Evolutionary conservation across 176 grass and related monocot species (phyloP), one percentile per base, ranked within the genome.

Genomic region (Otatea glauca): DNA sequence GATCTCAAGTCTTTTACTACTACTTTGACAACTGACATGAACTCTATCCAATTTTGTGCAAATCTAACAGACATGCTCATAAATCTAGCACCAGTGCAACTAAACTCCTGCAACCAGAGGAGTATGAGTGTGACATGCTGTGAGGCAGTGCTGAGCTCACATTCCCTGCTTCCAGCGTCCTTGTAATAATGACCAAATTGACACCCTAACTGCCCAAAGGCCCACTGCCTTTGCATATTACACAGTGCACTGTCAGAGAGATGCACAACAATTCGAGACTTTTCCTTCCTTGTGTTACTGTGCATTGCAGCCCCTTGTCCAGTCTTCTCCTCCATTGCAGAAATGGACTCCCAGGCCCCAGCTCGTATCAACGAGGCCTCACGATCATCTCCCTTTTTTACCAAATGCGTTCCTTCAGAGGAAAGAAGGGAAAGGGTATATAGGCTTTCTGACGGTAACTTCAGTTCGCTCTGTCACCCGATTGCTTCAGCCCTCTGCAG

Each of bases 351-450:
- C n/a, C n/a, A n/a, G 29, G 29, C 29, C 1, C 29, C 1, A 29
- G 29, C 29, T 29, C 29, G 29, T 29, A 5, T 4, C 24, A 61
- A 61, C 12, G 58, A 60, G 56, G 56, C n/a, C 35, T 37, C 35
- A 60, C 9, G 58, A 60, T 67, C 32, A 9, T 16, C 65, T 67
- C 35, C 32, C 18, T 54, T 4, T 37, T 11, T 56, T 75, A 56
- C 72, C 72, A 56, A 75, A 64, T 83, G 54, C 43, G 74, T 75
- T 45, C 21, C 44, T 20, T 84, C 18, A 20, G 29, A 84, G 70
- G 81, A 75, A 65, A 4, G 35, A 2, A 37, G 4, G 42, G 50
- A 2, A 23, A 4, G 44, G 48, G 50, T n/a, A 14, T 7, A 3
- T 17, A 41, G 78, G 65, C 48, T 17, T 47, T 32, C 65, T 68